Evolutionary conservation across 2,329 filamentous ascomycete genomes (phyloP).

Genomic region (Xylariaceae sp.): DNA sequence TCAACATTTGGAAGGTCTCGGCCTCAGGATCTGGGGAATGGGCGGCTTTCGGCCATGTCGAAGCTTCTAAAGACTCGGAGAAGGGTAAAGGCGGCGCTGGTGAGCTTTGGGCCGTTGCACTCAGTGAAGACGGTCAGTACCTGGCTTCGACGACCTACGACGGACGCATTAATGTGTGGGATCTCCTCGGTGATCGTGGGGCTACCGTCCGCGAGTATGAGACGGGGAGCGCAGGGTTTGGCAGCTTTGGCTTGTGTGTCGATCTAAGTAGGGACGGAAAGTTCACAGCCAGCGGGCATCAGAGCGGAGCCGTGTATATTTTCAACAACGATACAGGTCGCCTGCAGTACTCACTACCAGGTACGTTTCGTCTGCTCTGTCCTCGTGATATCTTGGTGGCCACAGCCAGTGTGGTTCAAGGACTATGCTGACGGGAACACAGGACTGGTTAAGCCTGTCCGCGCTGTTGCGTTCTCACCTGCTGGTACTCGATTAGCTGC

Average conservation of each 20-base stretch:
- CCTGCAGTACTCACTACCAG: constrained; percentile 78
- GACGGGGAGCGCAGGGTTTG: constrained; percentile 65
- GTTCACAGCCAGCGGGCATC: constrained; percentile 86
- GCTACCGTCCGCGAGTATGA: constrained; percentile 77
- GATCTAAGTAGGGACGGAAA: constrained; percentile 76
- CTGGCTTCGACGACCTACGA: constrained; percentile 85
- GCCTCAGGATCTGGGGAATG: constrained; percentile 58
- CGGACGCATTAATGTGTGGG: constrained; percentile 86
- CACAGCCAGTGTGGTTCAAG: not conserved
- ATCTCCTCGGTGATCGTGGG: constrained; percentile 52
- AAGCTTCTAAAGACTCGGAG: constrained; percentile 28
- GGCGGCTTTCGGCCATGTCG: constrained; percentile 45
- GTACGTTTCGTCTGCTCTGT: constrained; percentile 43
- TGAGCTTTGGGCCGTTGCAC: constrained; percentile 80
- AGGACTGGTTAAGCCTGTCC: constrained; percentile 84
- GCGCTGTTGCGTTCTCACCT: constrained; percentile 83
- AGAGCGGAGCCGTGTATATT: constrained; percentile 86
- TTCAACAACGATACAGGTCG: constrained; percentile 90
- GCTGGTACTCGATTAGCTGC: constrained; percentile 80
- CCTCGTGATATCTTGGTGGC: not conserved
- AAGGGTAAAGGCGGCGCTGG: constrained; percentile 47
- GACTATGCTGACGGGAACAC: constrained; percentile 11
- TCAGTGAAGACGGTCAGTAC: constrained; percentile 79
- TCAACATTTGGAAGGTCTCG: constrained; percentile 72
- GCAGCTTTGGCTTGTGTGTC: constrained; percentile 85